phyloP scores from a whole-genome alignment of 805 yeast species.

The Hemisphaericaspora nanyangensis region DNA sequence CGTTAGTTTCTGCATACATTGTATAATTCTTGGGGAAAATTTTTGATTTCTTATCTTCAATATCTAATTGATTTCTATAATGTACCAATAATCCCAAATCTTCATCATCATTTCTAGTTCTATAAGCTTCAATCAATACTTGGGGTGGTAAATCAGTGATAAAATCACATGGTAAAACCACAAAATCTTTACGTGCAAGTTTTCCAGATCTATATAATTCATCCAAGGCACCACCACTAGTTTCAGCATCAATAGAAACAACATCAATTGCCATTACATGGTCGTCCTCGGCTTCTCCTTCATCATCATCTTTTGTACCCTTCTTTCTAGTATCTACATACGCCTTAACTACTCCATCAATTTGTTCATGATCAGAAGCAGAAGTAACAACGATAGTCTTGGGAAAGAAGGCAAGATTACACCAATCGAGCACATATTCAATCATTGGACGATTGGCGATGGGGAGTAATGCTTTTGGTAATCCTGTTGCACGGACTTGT shows the following conservation, averaged over 20 bases:
- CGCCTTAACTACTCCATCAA: conserved; percentile 45
- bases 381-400: conserved; percentile 63
- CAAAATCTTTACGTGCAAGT: conserved; percentile 41
- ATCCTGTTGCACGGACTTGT: conserved; percentile 54
- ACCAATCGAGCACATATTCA: conserved; percentile 87
- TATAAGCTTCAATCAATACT: conserved; percentile 75
- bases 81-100: conserved; percentile 75
- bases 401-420: conserved; percentile 78
- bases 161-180: conserved; percentile 91
- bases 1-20: conserved; percentile 49
- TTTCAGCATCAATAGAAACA: conserved; percentile 23
- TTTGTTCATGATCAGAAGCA: conserved; percentile 41
- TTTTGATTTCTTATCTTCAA: conserved; percentile 65
- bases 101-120: conserved; percentile 62
- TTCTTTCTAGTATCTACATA: conserved; percentile 22
- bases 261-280: conserved; percentile 14
- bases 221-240: conserved; percentile 62
- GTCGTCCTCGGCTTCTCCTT: conserved; percentile 8
- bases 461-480: conserved; percentile 83
- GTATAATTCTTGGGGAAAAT: conserved; percentile 65
- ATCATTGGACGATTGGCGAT: conserved; percentile 88
- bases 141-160: conserved; percentile 91
- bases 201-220: conserved; percentile 41
- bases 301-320: conserved; percentile 10
- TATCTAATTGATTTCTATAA: conserved; percentile 70